A percentile compares a stretch with the other conserved stretches of the same genome.
These are phyloP conservation scores for Colletotrichum navitas DNA, from an alignment of 2,329 filamentous ascomycete genomes.

Conservation along the genomic window DNA sequence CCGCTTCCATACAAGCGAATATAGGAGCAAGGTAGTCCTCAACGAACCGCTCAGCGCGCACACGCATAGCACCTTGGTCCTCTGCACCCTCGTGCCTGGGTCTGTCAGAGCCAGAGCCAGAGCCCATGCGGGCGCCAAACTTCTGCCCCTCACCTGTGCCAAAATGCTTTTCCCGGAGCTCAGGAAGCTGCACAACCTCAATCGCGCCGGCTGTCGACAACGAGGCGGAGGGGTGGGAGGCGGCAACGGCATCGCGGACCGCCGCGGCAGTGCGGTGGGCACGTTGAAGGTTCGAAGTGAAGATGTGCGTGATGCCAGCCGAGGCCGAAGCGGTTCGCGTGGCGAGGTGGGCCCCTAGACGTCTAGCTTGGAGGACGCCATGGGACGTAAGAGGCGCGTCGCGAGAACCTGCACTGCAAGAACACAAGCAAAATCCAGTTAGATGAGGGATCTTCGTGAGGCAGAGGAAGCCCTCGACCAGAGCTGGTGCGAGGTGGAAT, in stretches of 20 bases:
- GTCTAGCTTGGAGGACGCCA: slow-evolving; percentile 82
- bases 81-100: slow-evolving; percentile 67
- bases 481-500: neutral
- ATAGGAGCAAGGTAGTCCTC: slow-evolving; percentile 72
- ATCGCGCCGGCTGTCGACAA: slow-evolving; percentile 43
- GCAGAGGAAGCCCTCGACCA: slow-evolving; percentile 26
- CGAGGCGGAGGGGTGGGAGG: neutral
- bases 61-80: slow-evolving; percentile 74
- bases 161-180: slow-evolving; percentile 81
- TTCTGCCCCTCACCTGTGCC: slow-evolving; percentile 77
- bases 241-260: slow-evolving; percentile 68
- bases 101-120: slow-evolving; percentile 45
- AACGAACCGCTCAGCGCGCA: slow-evolving; percentile 75
- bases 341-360: slow-evolving; percentile 74
- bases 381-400: slow-evolving; percentile 87
- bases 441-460: slow-evolving; percentile 39
- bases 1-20: slow-evolving; percentile 46
- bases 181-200: slow-evolving; percentile 56
- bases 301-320: slow-evolving; percentile 71
- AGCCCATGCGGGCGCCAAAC: slow-evolving; percentile 56
- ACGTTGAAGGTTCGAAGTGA: slow-evolving; percentile 82
- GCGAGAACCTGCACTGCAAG: slow-evolving; percentile 75
- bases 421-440: slow-evolving; percentile 42
- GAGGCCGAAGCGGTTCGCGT: slow-evolving; percentile 44
- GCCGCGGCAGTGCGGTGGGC: slow-evolving; percentile 79